phyloP scores from a whole-genome alignment of 352 stramenopile genomes.

The Aphanomyces cochlioides region DNA sequence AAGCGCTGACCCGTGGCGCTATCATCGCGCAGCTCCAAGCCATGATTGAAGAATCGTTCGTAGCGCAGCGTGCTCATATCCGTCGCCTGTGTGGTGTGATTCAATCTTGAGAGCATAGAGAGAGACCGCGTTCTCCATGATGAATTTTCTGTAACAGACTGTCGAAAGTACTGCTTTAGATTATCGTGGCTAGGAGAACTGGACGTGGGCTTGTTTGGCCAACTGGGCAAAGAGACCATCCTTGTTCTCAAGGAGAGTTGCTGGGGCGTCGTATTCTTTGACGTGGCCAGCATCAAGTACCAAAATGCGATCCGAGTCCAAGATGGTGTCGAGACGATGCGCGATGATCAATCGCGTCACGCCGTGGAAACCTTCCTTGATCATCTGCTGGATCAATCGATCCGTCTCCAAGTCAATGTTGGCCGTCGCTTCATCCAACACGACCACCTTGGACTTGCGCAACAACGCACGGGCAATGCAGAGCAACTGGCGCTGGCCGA shows the following conservation, averaged over 20 bases:
- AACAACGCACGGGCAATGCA: conserved; percentile 94
- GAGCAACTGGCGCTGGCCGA: conserved; percentile 93
- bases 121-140: too few relatives aligned
- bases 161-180: too few relatives aligned
- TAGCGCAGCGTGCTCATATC: too few relatives aligned
- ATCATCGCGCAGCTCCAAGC: too few relatives aligned
- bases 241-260: conserved; percentile 69
- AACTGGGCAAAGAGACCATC: conserved; percentile 65
- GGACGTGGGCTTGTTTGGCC: conserved; percentile 10
- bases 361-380: conserved; percentile 62
- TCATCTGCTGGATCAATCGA: conserved; percentile 73
- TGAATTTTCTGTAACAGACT: too few relatives aligned
- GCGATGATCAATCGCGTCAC: conserved; percentile 96
- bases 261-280: conserved; percentile 82
- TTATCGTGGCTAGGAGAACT: neutral
- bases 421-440: conserved; percentile 95
- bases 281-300: conserved; percentile 93
- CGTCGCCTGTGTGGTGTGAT: too few relatives aligned
- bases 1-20: too few relatives aligned
- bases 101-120: too few relatives aligned
- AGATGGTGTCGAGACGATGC: conserved; percentile 96
- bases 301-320: conserved; percentile 94
- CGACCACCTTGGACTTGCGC: conserved; percentile 79
- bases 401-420: conserved; percentile 89
- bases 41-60: too few relatives aligned